Conservation (phyloP, 2,329 filamentous ascomycete genomes). For the Clonostachys byssicola region DNA sequence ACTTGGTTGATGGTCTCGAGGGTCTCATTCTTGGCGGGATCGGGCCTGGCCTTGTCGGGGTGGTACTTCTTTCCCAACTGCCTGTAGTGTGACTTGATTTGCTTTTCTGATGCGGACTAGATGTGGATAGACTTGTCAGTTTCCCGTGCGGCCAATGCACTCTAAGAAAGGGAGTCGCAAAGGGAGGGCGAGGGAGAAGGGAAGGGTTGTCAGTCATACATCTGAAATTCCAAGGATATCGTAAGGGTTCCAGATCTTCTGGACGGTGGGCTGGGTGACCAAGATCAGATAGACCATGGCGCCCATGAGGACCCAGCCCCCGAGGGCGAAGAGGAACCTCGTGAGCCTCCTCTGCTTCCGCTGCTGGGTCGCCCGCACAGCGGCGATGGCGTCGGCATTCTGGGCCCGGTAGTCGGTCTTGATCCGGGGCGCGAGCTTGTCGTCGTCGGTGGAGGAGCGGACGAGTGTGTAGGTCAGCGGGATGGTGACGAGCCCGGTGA, state of each 20-base stretch:
- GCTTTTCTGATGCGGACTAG: constrained; percentile 77
- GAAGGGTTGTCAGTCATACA: constrained; percentile 36
- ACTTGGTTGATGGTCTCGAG: constrained; percentile 76
- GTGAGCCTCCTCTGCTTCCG: constrained; percentile 87
- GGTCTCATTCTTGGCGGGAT: constrained; percentile 85
- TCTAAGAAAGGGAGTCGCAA: too few relatives aligned
- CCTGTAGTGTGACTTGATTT: constrained; percentile 90
- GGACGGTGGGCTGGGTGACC: constrained; percentile 65
- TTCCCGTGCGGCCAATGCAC: background rate
- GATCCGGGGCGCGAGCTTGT: constrained; percentile 79
- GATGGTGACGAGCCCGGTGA: constrained; percentile 81
- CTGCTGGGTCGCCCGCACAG: constrained; percentile 80
- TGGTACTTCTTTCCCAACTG: constrained; percentile 81
- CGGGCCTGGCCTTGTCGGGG: constrained; percentile 86
- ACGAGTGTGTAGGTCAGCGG: constrained; percentile 88
- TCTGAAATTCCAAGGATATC: constrained; percentile 85
- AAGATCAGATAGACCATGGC: constrained; percentile 91
- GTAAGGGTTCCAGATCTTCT: constrained; percentile 94
- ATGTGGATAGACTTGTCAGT: background rate
- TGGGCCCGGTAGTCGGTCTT: constrained; percentile 75
- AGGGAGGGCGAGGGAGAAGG: background rate
- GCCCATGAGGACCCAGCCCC: constrained; percentile 79
- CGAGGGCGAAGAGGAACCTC: constrained; percentile 69
- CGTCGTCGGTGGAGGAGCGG: constrained; percentile 70
- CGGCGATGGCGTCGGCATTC: constrained; percentile 78